Evolutionary conservation across 2,329 filamentous ascomycete species (phyloP), one percentile per base, ranked within the genome.

Genomic region (Botrytis fragariae): DNA sequence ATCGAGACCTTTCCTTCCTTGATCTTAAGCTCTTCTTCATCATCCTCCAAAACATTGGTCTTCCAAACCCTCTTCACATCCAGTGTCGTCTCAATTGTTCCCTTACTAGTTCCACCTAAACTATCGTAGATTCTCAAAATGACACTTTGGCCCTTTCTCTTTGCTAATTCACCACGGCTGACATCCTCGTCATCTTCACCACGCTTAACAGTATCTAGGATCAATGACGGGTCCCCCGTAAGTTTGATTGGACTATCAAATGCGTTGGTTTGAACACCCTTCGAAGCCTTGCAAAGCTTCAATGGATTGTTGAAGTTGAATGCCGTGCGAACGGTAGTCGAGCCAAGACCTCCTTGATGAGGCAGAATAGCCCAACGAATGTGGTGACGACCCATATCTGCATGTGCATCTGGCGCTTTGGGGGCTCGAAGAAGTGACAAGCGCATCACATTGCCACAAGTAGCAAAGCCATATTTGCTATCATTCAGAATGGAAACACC

Each of bases 381-480:
- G 75, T 87, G 87, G 82, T 98, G 95, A 60, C 86, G 87, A 71
- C 94, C 95, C 94, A 98, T 98, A 81, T 98, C 95, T 59, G 95
- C 95, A 79, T 97, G 91, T 9, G 90, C 94, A 81, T 98, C 95
- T 0, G 95, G 95, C 0, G 95, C 95, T 81, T 98, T 98, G 35
- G 95, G 93, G 9, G 94, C 91, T 59, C 95, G 91, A 29, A 98
- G 87, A 32, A 98, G 87, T 22, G 92, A 95, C 16, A 98, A 86
- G 7, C 95, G 90, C 95, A 98, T 98, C 72, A 94, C 82, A 80
- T 92, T 96, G 61, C 95, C 95, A 64, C 88, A 90, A 22, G 94
- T 97, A 35, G 95, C 95, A 81, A 98, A 98, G 29, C 95, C 95
- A 81, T 97, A 98, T 82, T 98, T 98, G 84, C 91, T 93, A 82